phyloP scores from a whole-genome alignment of 768 basidiomycete genomes.

The Suillus subaureus region DNA sequence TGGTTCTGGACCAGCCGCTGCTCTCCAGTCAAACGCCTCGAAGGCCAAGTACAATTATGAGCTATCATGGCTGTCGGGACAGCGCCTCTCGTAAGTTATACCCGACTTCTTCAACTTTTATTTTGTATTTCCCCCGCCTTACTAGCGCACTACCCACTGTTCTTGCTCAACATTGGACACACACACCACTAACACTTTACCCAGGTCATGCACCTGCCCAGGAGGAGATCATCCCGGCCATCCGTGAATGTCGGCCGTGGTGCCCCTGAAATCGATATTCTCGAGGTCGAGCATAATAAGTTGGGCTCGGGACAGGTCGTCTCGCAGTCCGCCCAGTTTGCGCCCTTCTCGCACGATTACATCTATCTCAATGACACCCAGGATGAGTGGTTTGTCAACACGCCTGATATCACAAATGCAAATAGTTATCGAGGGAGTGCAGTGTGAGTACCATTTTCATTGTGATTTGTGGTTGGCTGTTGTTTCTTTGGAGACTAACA shows the following conservation, averaged over 20 bases:
- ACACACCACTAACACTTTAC: neutral
- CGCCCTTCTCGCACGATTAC: slow-evolving; percentile 55
- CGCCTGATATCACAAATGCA: slow-evolving; percentile 34
- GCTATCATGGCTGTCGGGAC: slow-evolving; percentile 78
- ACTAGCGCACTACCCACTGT: slow-evolving; percentile 9
- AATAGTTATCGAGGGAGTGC: slow-evolving; percentile 53
- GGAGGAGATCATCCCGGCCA: slow-evolving; percentile 78
- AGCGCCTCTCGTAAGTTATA: slow-evolving; percentile 64
- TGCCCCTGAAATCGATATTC: slow-evolving; percentile 81
- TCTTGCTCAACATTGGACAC: neutral
- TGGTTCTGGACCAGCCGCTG: slow-evolving; percentile 59
- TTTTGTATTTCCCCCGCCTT: neutral
- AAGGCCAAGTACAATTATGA: slow-evolving; percentile 54
- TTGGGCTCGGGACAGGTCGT: slow-evolving; percentile 50
- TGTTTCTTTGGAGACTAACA: neutral
- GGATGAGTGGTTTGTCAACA: slow-evolving; percentile 37
- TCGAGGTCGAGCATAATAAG: slow-evolving; percentile 76
- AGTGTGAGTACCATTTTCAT: slow-evolving; percentile 34
- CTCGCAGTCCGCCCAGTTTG: slow-evolving; percentile 79
- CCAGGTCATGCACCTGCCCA: slow-evolving; percentile 74
- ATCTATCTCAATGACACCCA: slow-evolving; percentile 37
- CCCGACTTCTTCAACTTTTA: neutral
- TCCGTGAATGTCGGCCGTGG: slow-evolving; percentile 54
- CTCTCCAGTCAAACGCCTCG: slow-evolving; percentile 52
- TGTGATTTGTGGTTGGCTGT: neutral